Evolutionary conservation across 805 yeast species (phyloP).

Genomic region (Ogataea paraovalis): DNA sequence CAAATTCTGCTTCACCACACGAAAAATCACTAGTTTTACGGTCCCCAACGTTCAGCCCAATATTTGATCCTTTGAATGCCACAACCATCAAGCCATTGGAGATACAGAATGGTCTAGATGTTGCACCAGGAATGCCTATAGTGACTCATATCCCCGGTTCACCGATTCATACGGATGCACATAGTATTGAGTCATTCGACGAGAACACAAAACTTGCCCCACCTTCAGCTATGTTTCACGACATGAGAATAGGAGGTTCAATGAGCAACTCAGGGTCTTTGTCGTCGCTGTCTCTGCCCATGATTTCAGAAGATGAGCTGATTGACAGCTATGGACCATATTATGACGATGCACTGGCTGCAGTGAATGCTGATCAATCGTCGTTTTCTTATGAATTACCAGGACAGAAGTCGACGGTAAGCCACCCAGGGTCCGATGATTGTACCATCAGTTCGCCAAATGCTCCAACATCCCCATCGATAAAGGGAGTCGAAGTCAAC

Average conservation of each 20-base stretch:
- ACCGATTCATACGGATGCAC: background rate
- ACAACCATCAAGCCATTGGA: background rate
- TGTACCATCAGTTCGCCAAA: background rate
- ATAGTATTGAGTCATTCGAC: background rate
- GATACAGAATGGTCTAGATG: background rate
- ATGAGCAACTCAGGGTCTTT: constrained; percentile 12
- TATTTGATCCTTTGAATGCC: background rate
- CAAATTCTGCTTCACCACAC: background rate
- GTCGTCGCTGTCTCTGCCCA: constrained; percentile 18
- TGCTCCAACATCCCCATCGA: background rate
- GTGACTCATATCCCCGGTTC: background rate
- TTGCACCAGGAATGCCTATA: background rate
- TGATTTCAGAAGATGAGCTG: constrained; percentile 20
- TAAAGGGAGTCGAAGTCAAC: background rate
- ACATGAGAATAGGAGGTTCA: constrained; percentile 1
- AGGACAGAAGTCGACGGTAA: background rate
- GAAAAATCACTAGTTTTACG: background rate
- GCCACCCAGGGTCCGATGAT: background rate
- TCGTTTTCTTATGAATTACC: constrained; percentile 1
- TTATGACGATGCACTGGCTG: background rate
- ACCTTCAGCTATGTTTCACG: constrained; percentile 1
- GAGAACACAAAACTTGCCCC: background rate
- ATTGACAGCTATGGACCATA: constrained; percentile 1
- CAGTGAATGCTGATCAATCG: background rate
- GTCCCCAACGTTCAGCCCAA: background rate